A percentile compares a stretch with the other conserved stretches of the same genome.
These are phyloP conservation scores for Phytophthora hybrid DNA, from an alignment of 352 stramenopile species.

Conservation along the genomic window DNA sequence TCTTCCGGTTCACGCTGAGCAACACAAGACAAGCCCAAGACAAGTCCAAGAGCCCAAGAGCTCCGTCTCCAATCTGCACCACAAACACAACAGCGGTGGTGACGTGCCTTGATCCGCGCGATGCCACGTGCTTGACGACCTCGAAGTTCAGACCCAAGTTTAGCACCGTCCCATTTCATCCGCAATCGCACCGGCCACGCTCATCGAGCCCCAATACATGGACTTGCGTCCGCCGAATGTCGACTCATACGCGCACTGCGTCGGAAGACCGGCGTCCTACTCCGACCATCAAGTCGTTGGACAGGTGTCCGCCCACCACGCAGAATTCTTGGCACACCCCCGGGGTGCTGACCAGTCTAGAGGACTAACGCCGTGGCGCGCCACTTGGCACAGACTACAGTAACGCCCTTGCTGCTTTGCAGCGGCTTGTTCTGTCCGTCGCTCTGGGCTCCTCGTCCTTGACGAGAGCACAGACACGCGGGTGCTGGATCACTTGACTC, in stretches of 20 bases:
- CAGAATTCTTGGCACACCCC: constrained; percentile 35
- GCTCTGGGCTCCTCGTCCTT: constrained; percentile 12
- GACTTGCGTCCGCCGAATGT: neutral
- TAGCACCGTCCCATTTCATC: neutral
- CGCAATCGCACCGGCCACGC: neutral
- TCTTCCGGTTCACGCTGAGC: neutral
- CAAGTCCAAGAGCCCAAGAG: too few relatives aligned
- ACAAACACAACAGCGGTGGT: neutral
- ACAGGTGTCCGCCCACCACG: constrained; percentile 21
- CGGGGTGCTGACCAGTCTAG: constrained; percentile 22
- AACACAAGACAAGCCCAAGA: neutral
- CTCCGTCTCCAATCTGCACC: neutral
- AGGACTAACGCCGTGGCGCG: constrained; percentile 14
- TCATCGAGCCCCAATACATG: neutral
- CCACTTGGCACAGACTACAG: constrained; percentile 27
- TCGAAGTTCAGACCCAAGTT: neutral
- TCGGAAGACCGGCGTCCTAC: neutral
- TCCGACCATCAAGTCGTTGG: constrained; percentile 21
- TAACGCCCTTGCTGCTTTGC: constrained; percentile 20
- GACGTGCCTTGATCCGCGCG: neutral
- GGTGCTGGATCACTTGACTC: constrained; percentile 21
- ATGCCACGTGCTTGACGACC: neutral
- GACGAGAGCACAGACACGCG: constrained; percentile 13
- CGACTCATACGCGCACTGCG: neutral
- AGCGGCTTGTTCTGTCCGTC: constrained; percentile 20